Evolutionary conservation across 2,329 filamentous ascomycete species (phyloP), one percentile per base, ranked within the genome.

Genomic region (Aspergillus hortae): DNA sequence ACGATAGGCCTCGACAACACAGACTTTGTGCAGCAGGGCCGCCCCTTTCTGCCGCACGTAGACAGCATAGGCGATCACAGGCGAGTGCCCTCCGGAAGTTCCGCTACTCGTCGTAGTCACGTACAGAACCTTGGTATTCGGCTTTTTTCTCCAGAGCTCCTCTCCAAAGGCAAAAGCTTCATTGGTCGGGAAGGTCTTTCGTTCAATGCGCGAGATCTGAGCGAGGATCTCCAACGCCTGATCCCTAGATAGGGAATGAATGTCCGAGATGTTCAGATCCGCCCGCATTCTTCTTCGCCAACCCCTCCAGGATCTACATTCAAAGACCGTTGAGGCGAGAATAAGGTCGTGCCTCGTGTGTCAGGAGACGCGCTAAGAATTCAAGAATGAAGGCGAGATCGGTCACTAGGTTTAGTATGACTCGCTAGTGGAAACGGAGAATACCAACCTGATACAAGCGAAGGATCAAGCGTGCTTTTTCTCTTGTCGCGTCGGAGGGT

Each of bases 1-100:
- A 58, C 78, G 74, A 62, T 75, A 69, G 40, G 66, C 57, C 60
- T 76, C 73, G 25, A 73, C 63, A 12, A 80, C 75, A 56, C 78
- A 80, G 35, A 81, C 67, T 57, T 81, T 82, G 60, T 81, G 78
- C 41, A 81, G 67, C 49, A 78, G 70, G 15, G 74, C 74, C 23
- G 70, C 56, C 44, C 71, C 69, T 56, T 74, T 75, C 52, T 72
- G 71, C 44, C 74, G 70, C 41, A 77, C 69, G 55, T 72, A 77
- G 48, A 80, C 71, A 17, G 74, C 67, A 61, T 81, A 82, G 36
- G 73, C 78, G 48, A 74, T 65, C 25, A 78, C 51, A 43, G 60
- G 54, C 17, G 56, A 35, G 48, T 49, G 52, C 35, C 45, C 36
- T 36, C 52, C 56, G 48, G 59, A 35, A 12, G 56, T 36, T 41